phyloP scores from a whole-genome alignment of 495 filamentous ascomycete genomes.

The Lasiosphaeria miniovina region DNA sequence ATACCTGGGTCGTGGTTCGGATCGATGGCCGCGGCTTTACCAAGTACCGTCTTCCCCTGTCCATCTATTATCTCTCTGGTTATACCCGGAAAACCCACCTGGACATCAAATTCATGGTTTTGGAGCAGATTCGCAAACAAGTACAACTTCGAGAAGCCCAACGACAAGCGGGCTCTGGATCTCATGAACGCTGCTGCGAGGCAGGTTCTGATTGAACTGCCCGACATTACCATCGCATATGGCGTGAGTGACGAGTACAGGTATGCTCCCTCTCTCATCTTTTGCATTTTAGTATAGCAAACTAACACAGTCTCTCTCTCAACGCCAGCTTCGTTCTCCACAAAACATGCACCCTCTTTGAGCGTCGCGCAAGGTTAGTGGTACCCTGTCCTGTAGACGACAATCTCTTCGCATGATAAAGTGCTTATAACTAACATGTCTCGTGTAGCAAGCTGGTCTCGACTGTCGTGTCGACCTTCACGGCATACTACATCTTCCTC shows the following conservation, averaged over 20 bases:
- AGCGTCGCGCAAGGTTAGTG: constrained; percentile 73
- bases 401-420: constrained; percentile 7
- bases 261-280: constrained; percentile 35
- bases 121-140: constrained; percentile 65
- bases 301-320: too few species aligned
- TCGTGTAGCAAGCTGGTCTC: constrained; percentile 70
- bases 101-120: neutral
- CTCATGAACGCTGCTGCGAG: constrained; percentile 92
- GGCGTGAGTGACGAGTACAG: constrained; percentile 94
- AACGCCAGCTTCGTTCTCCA: constrained; percentile 79
- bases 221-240: constrained; percentile 83
- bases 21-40: constrained; percentile 92
- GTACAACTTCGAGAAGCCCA: constrained; percentile 85
- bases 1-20: constrained; percentile 90
- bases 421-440: constrained; percentile 25
- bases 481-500: constrained; percentile 79
- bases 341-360: constrained; percentile 75
- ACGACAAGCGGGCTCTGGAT: constrained; percentile 80
- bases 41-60: constrained; percentile 54
- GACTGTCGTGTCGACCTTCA: constrained; percentile 88
- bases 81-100: neutral
- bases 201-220: constrained; percentile 77
- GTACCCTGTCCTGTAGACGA: constrained; percentile 6
- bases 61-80: neutral
- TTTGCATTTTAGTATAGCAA: neutral